These are phyloP conservation scores for Kingdonia uniflora DNA, from an alignment of 164 flowering plant genomes.

Conservation along the genomic window DNA sequence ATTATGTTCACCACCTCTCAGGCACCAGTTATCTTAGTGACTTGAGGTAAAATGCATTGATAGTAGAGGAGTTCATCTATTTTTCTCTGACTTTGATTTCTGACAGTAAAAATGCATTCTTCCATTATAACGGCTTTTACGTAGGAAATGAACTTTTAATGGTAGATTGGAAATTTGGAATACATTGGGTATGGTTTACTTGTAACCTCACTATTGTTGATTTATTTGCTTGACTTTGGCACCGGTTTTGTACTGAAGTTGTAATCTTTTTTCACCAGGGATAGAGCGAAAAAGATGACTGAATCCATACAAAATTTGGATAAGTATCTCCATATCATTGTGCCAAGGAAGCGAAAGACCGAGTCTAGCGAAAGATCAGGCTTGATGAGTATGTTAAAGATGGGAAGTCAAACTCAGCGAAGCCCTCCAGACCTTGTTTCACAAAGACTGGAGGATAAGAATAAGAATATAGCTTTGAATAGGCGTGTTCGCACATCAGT, in stretches of 20 bases:
- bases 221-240: too few species aligned
- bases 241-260: slow-evolving; percentile 15
- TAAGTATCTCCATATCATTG: slow-evolving; percentile 33
- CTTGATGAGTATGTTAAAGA: slow-evolving; percentile 38
- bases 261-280: slow-evolving; percentile 33
- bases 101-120: too few species aligned
- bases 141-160: too few species aligned
- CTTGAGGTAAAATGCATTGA: too few species aligned
- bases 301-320: slow-evolving; percentile 47
- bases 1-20: too few species aligned
- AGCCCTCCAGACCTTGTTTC: slow-evolving; percentile 31
- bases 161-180: too few species aligned
- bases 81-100: too few species aligned
- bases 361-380: slow-evolving; percentile 47
- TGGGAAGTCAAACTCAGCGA: slow-evolving; percentile 45
- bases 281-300: slow-evolving; percentile 41
- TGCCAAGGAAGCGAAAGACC: slow-evolving; percentile 49
- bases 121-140: too few species aligned
- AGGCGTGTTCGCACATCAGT: slow-evolving; percentile 72
- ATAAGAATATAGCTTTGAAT: slow-evolving; percentile 47
- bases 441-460: slow-evolving; percentile 47
- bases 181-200: too few species aligned
- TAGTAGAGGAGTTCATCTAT: too few species aligned
- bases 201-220: too few species aligned
- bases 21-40: too few species aligned